Base-by-base conservation (phyloP, 192 early-diverging fungal genomes). In the Mortierella antarctica region DNA sequence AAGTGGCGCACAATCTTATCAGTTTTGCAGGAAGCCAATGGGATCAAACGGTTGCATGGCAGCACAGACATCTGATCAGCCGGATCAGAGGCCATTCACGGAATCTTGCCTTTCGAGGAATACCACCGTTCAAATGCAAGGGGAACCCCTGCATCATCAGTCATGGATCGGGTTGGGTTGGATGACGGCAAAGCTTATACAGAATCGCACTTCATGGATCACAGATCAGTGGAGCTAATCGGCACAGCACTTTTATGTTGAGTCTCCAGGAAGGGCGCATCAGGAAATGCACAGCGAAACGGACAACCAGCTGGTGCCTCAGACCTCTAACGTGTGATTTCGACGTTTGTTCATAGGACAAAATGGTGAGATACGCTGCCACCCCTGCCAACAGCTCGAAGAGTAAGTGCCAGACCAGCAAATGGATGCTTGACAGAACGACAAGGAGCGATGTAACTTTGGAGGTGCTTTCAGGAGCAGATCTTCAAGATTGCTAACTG, bases 321-420 rank as follows among this genome's bases (percentile, higher is more conserved):
- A 73, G 62, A 65, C 39, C 57, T 73, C 71, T 73, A 65, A 72
- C 49, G 31, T 23, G 31, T 40, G 20, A 31, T 31, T 31, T 31
- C 31, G 31, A 31, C 31, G 31, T 21, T 52, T 23, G 62, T 54
- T 55, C 49, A 57, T 80, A 70, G 83, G 76, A 81, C 74, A 87
- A 79, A 74, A 91, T 94, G 93, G 91, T 91, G 81, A 91, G 93
- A 86, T 94, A 94, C 92, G 88, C 92, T 86, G 92, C 91, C 83
- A 91, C 91, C 84, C 91, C 92, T 65, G 91, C 88, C 86, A 93
- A 93, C 90, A 85, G 88, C 85, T 83, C 88, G 73, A 94, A 94
- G 90, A 88, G 88, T 90, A 88, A 85, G 86, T 83, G 45, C 51
- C 15, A 50, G 40, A 55, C 18, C 41, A 48, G 18, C 46, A 40